These are phyloP conservation scores for Fraxinus ornus DNA, from an alignment of 305 asterid genomes.

Conservation along the genomic window DNA sequence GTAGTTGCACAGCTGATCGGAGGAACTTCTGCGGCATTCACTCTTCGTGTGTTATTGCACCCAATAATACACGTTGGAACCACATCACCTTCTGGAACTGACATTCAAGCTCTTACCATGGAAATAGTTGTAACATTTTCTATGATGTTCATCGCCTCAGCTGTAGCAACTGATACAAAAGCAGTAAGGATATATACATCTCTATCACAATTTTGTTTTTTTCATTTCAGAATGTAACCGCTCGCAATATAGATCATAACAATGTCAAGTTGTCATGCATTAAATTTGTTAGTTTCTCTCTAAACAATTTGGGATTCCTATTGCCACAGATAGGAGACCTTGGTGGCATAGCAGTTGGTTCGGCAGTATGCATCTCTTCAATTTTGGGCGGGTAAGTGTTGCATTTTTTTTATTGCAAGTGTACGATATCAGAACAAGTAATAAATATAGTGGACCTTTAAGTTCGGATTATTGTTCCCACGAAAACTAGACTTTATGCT, in stretches of 20 bases:
- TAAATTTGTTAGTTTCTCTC: not conserved
- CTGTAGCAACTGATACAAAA: slow-evolving; percentile 88
- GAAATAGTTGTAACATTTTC: slow-evolving; percentile 75
- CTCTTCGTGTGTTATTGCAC: slow-evolving; percentile 50
- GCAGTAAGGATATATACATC: slow-evolving; percentile 50
- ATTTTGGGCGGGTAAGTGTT: slow-evolving; percentile 69
- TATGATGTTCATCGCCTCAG: slow-evolving; percentile 84
- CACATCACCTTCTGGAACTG: slow-evolving; percentile 64
- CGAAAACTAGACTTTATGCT: too few species aligned
- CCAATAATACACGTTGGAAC: slow-evolving; percentile 72
- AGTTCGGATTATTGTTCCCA: too few species aligned
- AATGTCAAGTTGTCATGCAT: not conserved
- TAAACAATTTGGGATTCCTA: not conserved
- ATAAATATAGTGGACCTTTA: too few species aligned
- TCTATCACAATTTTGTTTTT: not conserved
- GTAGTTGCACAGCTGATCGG: slow-evolving; percentile 67
- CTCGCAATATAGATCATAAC: not conserved
- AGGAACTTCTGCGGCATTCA: slow-evolving; percentile 54
- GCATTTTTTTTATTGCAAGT: not conserved
- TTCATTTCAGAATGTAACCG: not conserved
- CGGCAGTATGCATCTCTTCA: slow-evolving; percentile 90
- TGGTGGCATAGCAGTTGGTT: slow-evolving; percentile 85
- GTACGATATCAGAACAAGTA: too few species aligned
- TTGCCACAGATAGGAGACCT: slow-evolving; percentile 71
- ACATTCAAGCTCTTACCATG: slow-evolving; percentile 65